Evolutionary conservation across 176 grass and related monocot genomes (phyloP), one percentile per base, ranked within the genome.

Genomic region (Cocos nucifera): DNA sequence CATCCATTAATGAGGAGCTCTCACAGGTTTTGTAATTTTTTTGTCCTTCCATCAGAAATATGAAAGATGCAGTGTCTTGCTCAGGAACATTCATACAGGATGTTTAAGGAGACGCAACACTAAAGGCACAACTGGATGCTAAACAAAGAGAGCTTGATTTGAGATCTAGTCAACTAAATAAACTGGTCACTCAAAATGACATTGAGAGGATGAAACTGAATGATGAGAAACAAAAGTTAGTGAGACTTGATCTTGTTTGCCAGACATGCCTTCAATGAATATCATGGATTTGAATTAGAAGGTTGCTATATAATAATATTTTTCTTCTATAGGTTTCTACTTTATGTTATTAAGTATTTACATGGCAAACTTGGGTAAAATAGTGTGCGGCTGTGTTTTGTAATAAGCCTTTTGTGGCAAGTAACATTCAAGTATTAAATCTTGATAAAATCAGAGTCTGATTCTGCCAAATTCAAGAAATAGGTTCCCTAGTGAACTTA

Each of bases 151-250:
- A 51, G 44, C 65, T 82, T 24, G 63, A 73, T 63, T 69, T 30
- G 66, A 75, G 63, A 59, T 51, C 51, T 7, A 82, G 64, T 51
- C 53, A 76, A 56, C 63, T 79, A 49, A 65, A 32, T 21, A 69
- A 82, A 35, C 53, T 68, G n/a, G 75, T 72, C 51, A 71, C 71
- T 78, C 79, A 75, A 72, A 87, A 67, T 59, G 84, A 82, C 18
- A 53, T 78, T 51, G 79, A 87, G 50, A 79, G 66, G 68, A 87
- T 57, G 75, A 87, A 82, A 22, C 9, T 82, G 51, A 75, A 82
- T 27, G 65, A 75, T 51, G 84, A 87, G 53, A 79, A 21, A 19
- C 69, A 72, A 73, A 76, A 73, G 79, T 79, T 79, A 72, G 15
- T 4, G 44, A 60, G 32, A 44, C 9, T 44, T 12, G 35, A 44